Evolutionary conservation across 192 early-diverging fungal genomes (phyloP).

Genomic region (Umbelopsis ramanniana): DNA sequence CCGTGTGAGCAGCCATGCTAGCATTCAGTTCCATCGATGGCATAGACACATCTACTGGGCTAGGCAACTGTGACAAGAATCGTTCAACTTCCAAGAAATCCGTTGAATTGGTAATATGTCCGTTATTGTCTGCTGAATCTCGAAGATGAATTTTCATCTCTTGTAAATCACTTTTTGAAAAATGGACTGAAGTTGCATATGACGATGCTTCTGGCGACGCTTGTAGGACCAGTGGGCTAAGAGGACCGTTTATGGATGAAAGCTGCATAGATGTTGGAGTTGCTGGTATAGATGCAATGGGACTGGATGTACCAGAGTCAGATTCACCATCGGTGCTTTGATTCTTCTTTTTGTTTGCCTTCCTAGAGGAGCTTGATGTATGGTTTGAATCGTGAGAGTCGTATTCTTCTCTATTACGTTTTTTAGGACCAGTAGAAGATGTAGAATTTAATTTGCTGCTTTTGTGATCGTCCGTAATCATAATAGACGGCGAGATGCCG

Average conservation of each 20-base stretch:
- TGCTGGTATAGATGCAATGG: conserved; percentile 42
- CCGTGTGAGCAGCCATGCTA: not conserved
- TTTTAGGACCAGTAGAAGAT: conserved; percentile 29
- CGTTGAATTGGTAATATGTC: conserved; percentile 9
- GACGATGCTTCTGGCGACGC: not conserved
- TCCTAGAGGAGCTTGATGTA: conserved; percentile 5
- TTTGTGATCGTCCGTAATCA: conserved; percentile 93
- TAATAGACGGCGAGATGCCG: conserved; percentile 79
- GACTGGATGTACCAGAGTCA: conserved; percentile 44
- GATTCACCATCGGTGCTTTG: conserved; percentile 31
- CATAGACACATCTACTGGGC: not conserved
- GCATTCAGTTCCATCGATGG: not conserved
- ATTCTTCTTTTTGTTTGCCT: conserved; percentile 24
- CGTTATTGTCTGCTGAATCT: conserved; percentile 6
- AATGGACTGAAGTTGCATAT: not conserved
- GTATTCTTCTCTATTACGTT: conserved; percentile 58
- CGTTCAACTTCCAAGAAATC: conserved; percentile 11
- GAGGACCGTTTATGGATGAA: not conserved
- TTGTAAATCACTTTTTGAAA: not conserved
- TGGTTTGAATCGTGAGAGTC: conserved; percentile 33
- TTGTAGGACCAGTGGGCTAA: conserved; percentile 1
- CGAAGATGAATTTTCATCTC: conserved; percentile 12
- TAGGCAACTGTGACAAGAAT: conserved; percentile 28
- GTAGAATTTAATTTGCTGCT: conserved; percentile 65
- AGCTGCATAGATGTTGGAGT: conserved; percentile 33